A percentile compares a stretch with the other conserved stretches of the same genome.
Evolutionary conservation across 176 grass and related monocot species (phyloP).

Genomic region (Elymus sibiricus): DNA sequence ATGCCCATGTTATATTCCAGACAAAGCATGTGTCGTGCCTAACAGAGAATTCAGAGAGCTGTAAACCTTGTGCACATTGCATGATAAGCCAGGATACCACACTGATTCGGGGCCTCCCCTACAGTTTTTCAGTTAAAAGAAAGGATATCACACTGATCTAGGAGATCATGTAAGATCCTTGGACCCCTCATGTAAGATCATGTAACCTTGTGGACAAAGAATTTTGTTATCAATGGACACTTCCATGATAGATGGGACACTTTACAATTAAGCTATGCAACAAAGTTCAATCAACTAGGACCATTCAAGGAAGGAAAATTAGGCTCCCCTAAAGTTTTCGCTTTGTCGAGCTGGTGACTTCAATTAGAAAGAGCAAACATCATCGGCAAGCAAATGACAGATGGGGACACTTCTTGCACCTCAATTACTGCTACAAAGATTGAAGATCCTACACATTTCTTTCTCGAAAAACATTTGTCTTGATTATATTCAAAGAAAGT

Average conservation of each 20-base stretch:
- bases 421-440: background rate
- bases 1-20: background rate
- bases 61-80: background rate
- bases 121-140: background rate
- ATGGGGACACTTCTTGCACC: conserved; percentile 7
- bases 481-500: conserved; percentile 4
- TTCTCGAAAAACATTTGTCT: background rate
- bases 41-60: conserved; percentile 1
- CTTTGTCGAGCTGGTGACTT: background rate
- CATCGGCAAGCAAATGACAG: background rate
- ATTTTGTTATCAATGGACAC: background rate
- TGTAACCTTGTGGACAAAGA: background rate
- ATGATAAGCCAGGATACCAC: background rate
- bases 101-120: background rate
- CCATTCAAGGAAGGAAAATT: background rate
- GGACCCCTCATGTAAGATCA: too few species aligned
- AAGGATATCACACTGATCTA: background rate
- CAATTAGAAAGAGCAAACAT: conserved; percentile 1
- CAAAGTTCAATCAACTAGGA: conserved; percentile 12
- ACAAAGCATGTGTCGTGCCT: background rate
- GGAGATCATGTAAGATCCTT: background rate
- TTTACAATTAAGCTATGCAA: background rate
- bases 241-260: background rate
- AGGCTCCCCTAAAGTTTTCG: background rate
- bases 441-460: background rate